phyloP scores from a whole-genome alignment of 1,139 yeast species.

The Candida tetrigidarum region DNA sequence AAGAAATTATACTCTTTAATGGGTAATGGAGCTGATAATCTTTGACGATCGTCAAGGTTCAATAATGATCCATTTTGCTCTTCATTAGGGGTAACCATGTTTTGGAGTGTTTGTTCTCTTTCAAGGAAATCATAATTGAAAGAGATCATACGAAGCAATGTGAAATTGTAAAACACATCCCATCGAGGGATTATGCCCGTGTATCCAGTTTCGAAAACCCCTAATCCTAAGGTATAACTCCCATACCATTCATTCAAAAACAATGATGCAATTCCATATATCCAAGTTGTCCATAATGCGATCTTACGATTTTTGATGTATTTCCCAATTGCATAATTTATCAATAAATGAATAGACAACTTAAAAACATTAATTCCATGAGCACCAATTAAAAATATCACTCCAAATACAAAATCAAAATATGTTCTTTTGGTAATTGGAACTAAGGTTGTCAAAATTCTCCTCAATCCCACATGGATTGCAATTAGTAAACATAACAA shows the following conservation, averaged over 20 bases:
- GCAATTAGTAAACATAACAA: constrained; percentile 57
- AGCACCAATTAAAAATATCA: constrained; percentile 67
- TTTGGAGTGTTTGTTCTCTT: constrained; percentile 30
- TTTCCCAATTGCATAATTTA: constrained; percentile 60
- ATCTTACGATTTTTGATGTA: constrained; percentile 30
- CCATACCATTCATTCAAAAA: constrained; percentile 77
- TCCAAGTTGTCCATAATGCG: constrained; percentile 61
- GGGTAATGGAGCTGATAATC: constrained; percentile 70
- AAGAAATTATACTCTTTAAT: constrained; percentile 57
- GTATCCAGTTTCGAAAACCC: constrained; percentile 58
- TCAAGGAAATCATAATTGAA: constrained; percentile 78
- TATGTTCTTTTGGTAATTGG: constrained; percentile 38
- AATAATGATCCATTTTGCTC: constrained; percentile 17
- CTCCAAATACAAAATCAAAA: constrained; percentile 77
- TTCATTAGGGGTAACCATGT: constrained; percentile 18
- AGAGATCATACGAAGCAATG: constrained; percentile 81
- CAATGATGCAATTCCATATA: constrained; percentile 72
- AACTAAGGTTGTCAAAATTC: constrained; percentile 26
- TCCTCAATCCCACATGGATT: constrained; percentile 58
- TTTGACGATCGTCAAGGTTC: constrained; percentile 59
- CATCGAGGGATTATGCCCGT: constrained; percentile 84
- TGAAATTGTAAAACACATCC: constrained; percentile 96
- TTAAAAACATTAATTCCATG: constrained; percentile 80
- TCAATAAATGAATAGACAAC: constrained; percentile 57
- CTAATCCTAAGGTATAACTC: constrained; percentile 54